Evolutionary conservation across 768 basidiomycete species (phyloP), one percentile per base, ranked within the genome.

Genomic region (Rickenella mellea): DNA sequence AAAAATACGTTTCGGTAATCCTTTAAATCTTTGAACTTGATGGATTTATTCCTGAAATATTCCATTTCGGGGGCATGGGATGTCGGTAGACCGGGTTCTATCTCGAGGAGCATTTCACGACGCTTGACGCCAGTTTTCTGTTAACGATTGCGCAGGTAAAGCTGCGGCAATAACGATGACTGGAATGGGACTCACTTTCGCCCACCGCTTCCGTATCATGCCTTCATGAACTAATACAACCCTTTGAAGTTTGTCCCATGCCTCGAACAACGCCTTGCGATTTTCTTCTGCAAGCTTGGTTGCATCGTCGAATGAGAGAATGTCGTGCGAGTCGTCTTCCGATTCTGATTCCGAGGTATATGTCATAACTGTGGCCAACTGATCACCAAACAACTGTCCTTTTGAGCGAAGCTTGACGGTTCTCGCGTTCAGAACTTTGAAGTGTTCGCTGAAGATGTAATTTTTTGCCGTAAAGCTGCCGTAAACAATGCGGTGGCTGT

Each of bases 171-270:
- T 20, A 8, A 27, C 11, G 22, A 14, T 15, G 21, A 20, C 28
- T 17, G 17, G 10, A n/a, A 7, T n/a, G n/a, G n/a, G n/a, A 17
- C 29, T 14, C 40, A 41, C 40, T 29, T 41, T 41, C 15, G 28
- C 11, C 40, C 40, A 41, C 19, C 40, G n/a, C 17, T 41, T 41
- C 10, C 40, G 22, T 6, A 41, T 37, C 7, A 29, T 41, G 19
- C 11, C 24, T 41, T 41, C 40, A 22, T 41, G 40, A 5, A 28
- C 14, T 9, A 17, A 19, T 14, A 30, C 27, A 36, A 41, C 24
- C 6, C 19, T 15, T 26, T 41, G 40, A 7, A 41, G 27, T 41
- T 8, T 30, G 27, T 41, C 27, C n/a, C 32, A 30, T 5, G 32
- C 15, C 24, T 19, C 12, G 17, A 41, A 41, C 9, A 41, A 22